Base-by-base conservation (phyloP, 2,329 filamentous ascomycete species). In the Colletotrichum horii region DNA sequence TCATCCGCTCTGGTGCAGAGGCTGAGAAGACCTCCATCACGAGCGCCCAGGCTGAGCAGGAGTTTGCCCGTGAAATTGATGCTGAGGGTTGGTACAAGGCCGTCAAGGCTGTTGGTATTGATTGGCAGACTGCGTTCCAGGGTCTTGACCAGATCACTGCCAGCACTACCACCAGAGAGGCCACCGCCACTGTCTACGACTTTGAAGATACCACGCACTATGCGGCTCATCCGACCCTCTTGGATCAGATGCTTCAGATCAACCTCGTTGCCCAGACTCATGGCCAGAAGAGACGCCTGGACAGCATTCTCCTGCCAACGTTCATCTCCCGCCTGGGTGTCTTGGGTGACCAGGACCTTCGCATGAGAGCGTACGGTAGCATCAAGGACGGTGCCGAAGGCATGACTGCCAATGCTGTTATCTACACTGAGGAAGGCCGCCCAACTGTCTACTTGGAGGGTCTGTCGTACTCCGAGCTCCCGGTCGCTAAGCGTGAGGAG, bases 241-340 rank as follows among this genome's bases (percentile, higher is more conserved):
- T 75, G 15, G 73, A 75, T 12, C 73, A 75, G 19, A 64, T 72
- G 32, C 60, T 75, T 9, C 73, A 75, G 14, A 72, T 73, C 55
- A 68, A 72, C 9, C 56, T 73, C 6, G 62, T 75, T 4, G 73
- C 73, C 14, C 56, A 62, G 19, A 72, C 70, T 2, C 56, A 73
- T 14, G 73, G 73, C 1, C 43, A 61, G 22, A 64, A 43, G 34
- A 62, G 70, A 19, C 38, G 48, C 4, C 56, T 75, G 2, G 48
- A 55, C 16, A 61, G 34, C 8, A 67, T 75, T 19, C 62, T 69
- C 8, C 64, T 75, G 6, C 73, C 73, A 4, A 75, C 73, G 3
- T 68, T 65, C 43, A 60, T 75, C 22, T 58, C 60, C 1, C 61
- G 48, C 1, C 11, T 75, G 4, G 61, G 58, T 6, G 67, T 75